phyloP scores from a whole-genome alignment of 176 grass and related monocot species.

The sorghum (Sorghum bicolor) region DNA sequence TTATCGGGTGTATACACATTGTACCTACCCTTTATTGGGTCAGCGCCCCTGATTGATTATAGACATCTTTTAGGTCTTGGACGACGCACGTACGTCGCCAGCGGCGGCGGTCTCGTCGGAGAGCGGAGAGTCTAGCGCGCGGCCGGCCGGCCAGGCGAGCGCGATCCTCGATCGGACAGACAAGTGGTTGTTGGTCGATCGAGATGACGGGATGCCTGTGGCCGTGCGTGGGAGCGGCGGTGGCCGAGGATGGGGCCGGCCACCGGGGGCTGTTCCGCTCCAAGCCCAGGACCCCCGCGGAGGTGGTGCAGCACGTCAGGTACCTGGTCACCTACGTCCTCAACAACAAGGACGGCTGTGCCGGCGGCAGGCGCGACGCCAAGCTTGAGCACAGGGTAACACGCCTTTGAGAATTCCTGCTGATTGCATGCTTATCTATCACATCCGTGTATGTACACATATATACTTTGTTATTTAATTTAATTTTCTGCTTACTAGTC shows the following conservation, averaged over 20 bases:
- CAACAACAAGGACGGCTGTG: background rate
- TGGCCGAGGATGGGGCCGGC: background rate
- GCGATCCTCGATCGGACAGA: background rate
- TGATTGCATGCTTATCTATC: background rate
- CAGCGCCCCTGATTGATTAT: background rate
- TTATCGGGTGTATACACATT: background rate
- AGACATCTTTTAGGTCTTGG: background rate
- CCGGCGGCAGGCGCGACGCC: background rate
- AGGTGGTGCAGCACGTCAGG: slow-evolving; percentile 24
- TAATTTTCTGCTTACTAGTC: background rate
- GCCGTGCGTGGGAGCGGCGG: slow-evolving; percentile 14
- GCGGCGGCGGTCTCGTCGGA: background rate
- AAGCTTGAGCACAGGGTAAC: slow-evolving; percentile 35
- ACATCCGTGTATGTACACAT: background rate
- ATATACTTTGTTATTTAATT: background rate
- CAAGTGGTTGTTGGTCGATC: background rate
- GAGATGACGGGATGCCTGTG: slow-evolving; percentile 36
- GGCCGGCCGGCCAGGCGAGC: background rate
- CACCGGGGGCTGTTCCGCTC: slow-evolving; percentile 12
- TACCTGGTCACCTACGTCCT: slow-evolving; percentile 19
- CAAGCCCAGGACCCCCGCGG: slow-evolving; percentile 21
- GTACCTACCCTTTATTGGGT: background rate
- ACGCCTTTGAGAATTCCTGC: background rate
- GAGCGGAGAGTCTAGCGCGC: background rate
- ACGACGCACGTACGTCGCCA: background rate